Conservation (phyloP, 805 yeast species). For the Tanozyma kutaoensis region DNA sequence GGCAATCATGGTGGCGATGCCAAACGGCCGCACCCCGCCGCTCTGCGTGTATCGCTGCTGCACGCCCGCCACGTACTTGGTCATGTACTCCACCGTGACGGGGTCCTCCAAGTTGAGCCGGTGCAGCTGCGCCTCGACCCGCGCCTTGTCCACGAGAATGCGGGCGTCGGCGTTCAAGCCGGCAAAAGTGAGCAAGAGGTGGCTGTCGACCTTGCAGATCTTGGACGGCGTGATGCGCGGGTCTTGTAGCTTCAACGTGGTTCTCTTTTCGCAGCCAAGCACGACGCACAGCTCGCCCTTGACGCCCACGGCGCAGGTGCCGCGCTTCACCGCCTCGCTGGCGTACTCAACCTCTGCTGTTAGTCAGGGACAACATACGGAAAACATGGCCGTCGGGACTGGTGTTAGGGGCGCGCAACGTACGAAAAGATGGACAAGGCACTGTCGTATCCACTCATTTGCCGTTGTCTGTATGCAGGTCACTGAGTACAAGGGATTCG, state of each 20-base stretch:
- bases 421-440: constrained; percentile 94
- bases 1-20: constrained; percentile 87
- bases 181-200: constrained; percentile 86
- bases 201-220: constrained; percentile 83
- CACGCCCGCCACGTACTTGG: constrained; percentile 93
- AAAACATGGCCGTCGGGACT: constrained; percentile 98
- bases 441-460: constrained; percentile 99
- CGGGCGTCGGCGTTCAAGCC: constrained; percentile 98
- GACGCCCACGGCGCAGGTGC: constrained; percentile 96
- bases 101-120: constrained; percentile 90
- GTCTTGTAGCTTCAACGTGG: constrained; percentile 89
- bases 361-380: constrained; percentile 35
- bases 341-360: constrained; percentile 84
- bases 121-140: constrained; percentile 94
- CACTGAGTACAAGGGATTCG: too few relatives aligned
- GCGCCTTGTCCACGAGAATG: constrained; percentile 84
- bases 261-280: constrained; percentile 92
- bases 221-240: constrained; percentile 93
- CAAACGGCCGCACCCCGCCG: constrained; percentile 98
- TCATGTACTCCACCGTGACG: constrained; percentile 79
- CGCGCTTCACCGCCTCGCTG: constrained; percentile 93
- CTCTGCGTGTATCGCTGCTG: constrained; percentile 95
- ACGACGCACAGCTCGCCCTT: constrained; percentile 85
- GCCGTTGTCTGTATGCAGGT: too few relatives aligned
- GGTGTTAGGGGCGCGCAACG: constrained; percentile 16